phyloP scores from a whole-genome alignment of 2,329 filamentous ascomycete genomes.

The Ilyonectria destructans region DNA sequence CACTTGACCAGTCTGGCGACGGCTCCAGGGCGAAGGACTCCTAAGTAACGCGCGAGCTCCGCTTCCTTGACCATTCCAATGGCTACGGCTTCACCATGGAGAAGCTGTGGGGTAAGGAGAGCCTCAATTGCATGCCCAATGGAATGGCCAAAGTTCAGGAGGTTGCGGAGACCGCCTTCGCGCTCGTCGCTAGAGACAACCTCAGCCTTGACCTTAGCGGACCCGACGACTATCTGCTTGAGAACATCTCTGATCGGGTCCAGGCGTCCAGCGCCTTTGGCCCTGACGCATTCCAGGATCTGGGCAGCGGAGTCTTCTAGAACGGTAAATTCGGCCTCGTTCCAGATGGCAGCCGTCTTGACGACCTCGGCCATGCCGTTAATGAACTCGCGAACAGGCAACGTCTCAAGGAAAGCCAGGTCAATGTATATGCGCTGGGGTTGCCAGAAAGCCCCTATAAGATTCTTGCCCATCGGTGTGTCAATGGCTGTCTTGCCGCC shows the following conservation, averaged over 20 bases:
- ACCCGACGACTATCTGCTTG: constrained; percentile 88
- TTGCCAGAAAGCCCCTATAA: constrained; percentile 98
- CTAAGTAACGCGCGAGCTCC: constrained; percentile 91
- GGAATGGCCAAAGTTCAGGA: constrained; percentile 98
- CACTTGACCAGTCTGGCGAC: constrained; percentile 94
- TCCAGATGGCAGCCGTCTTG: constrained; percentile 97
- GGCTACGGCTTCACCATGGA: constrained; percentile 96
- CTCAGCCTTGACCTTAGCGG: constrained; percentile 92
- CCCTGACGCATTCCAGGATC: constrained; percentile 71
- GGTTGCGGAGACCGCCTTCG: constrained; percentile 92
- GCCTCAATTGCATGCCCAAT: constrained; percentile 98
- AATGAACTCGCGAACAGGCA: constrained; percentile 93
- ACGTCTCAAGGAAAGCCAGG: constrained; percentile 89
- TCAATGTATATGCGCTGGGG: constrained; percentile 96
- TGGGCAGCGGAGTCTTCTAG: constrained; percentile 86
- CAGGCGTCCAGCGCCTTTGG: constrained; percentile 70
- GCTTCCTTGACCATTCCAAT: constrained; percentile 99
- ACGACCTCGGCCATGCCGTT: constrained; percentile 99
- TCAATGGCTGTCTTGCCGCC: constrained; percentile 99
- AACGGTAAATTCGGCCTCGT: constrained; percentile 87
- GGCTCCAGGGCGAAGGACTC: constrained; percentile 86
- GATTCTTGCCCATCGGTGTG: constrained; percentile 94
- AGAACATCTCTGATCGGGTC: constrained; percentile 79
- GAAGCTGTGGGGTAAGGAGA: constrained; percentile 92
- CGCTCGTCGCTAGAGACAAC: constrained; percentile 96